These are phyloP conservation scores for Capronia epimyces DNA, from an alignment of 2,329 filamentous ascomycete species.

Conservation along the genomic window DNA sequence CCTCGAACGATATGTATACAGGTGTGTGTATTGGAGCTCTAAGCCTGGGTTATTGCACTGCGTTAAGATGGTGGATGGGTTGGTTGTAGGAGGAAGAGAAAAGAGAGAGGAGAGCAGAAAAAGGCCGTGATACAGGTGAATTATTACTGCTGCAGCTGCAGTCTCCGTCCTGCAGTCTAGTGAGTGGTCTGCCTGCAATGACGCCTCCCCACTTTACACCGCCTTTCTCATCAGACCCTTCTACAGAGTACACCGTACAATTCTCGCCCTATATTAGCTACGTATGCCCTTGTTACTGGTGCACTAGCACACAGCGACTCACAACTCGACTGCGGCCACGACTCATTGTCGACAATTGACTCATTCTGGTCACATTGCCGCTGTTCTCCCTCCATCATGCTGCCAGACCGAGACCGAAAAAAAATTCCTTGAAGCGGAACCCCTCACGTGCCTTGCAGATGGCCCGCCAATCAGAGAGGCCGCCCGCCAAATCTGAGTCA, in stretches of 20 bases:
- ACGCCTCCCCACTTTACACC: slow-evolving; percentile 1
- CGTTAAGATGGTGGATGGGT: slow-evolving; percentile 25
- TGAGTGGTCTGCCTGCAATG: neutral
- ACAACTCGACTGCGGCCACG: no score
- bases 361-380: neutral
- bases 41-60: slow-evolving; percentile 6
- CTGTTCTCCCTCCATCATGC: neutral
- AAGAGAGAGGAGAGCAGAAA: slow-evolving; percentile 18
- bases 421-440: slow-evolving; percentile 10
- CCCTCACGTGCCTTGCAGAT: slow-evolving; percentile 7
- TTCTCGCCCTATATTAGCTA: no score
- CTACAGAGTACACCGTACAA: no score
- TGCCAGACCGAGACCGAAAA: slow-evolving; percentile 2
- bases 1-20: slow-evolving; percentile 63
- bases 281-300: no score
- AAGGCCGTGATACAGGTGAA: slow-evolving; percentile 7
- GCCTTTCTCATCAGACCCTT: neutral
- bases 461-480: slow-evolving; percentile 6
- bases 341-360: neutral
- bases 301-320: no score
- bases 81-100: slow-evolving; percentile 28
- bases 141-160: neutral
- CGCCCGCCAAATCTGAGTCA: neutral
- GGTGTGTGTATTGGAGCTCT: slow-evolving; percentile 14
- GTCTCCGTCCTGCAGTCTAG: neutral